These are phyloP conservation scores for Fusarium sp. DNA, from an alignment of 2,329 filamentous ascomycete species.

Conservation along the genomic window DNA sequence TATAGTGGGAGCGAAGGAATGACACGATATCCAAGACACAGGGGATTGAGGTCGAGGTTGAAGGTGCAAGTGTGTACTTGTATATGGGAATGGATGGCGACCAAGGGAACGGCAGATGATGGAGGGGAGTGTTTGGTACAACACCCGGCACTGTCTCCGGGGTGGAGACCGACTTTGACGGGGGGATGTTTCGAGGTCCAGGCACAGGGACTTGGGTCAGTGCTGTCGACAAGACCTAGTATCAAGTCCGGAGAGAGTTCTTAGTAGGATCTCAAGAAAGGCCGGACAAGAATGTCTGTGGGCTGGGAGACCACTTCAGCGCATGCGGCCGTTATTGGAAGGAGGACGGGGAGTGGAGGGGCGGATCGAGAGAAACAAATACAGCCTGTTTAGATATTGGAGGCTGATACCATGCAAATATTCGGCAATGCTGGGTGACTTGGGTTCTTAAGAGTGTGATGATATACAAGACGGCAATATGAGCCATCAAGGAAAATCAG, in stretches of 20 bases:
- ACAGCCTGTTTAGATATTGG: slow-evolving; percentile 46
- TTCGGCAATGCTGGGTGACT: slow-evolving; percentile 41
- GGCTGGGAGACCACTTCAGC: slow-evolving; percentile 53
- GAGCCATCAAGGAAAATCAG: slow-evolving; percentile 14
- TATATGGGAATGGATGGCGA: slow-evolving; percentile 61
- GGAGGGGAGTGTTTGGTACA: slow-evolving; percentile 65
- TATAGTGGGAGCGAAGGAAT: slow-evolving; percentile 36
- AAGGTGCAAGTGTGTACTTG: slow-evolving; percentile 64
- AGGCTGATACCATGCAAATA: slow-evolving; percentile 45
- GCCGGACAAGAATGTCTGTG: slow-evolving; percentile 47
- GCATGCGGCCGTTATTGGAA: slow-evolving; percentile 66
- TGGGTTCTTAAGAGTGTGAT: slow-evolving; percentile 43
- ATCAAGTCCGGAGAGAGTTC: slow-evolving; percentile 52
- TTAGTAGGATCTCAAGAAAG: slow-evolving; percentile 46
- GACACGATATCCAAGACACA: slow-evolving; percentile 36
- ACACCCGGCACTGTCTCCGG: slow-evolving; percentile 65
- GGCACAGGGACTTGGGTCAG: slow-evolving; percentile 56
- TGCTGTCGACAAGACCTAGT: slow-evolving; percentile 47
- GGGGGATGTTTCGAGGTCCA: slow-evolving; percentile 57
- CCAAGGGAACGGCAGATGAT: slow-evolving; percentile 61
- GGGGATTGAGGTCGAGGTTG: slow-evolving; percentile 53
- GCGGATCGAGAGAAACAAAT: slow-evolving; percentile 48
- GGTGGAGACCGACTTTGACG: slow-evolving; percentile 58
- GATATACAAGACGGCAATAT: slow-evolving; percentile 26
- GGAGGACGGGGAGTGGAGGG: slow-evolving; percentile 57